Conservation (phyloP, 192 early-diverging fungal species). For the Glomus cerebriforme region DNA sequence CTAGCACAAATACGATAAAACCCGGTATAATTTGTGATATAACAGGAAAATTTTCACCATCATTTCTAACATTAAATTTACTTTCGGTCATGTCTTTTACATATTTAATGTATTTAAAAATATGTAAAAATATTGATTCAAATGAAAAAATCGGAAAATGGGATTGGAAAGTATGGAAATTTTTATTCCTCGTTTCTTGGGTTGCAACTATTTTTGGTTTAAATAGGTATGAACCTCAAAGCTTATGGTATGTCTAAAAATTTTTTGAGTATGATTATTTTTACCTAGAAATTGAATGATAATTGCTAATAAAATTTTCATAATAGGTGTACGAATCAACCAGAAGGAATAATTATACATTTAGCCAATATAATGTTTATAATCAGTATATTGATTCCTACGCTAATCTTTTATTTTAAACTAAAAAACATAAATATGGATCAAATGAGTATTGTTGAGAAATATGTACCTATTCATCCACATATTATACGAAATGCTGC, state of each 20-base stretch:
- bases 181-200: background rate
- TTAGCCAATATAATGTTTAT: too few relatives aligned
- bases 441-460: background rate
- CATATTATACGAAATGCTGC: background rate
- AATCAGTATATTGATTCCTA: too few relatives aligned
- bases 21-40: background rate
- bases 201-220: background rate
- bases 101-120: background rate
- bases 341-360: background rate
- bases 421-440: background rate
- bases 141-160: background rate
- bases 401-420: too few relatives aligned
- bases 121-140: background rate
- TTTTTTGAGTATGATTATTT: too few relatives aligned
- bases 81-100: background rate
- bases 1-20: background rate
- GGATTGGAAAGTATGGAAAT: background rate
- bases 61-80: background rate
- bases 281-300: too few relatives aligned
- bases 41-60: background rate
- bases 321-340: background rate
- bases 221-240: background rate
- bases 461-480: background rate
- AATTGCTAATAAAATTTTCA: background rate
- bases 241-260: background rate